Base-by-base conservation (phyloP, 208 protist species). In the Trypanosoma lewisi region DNA sequence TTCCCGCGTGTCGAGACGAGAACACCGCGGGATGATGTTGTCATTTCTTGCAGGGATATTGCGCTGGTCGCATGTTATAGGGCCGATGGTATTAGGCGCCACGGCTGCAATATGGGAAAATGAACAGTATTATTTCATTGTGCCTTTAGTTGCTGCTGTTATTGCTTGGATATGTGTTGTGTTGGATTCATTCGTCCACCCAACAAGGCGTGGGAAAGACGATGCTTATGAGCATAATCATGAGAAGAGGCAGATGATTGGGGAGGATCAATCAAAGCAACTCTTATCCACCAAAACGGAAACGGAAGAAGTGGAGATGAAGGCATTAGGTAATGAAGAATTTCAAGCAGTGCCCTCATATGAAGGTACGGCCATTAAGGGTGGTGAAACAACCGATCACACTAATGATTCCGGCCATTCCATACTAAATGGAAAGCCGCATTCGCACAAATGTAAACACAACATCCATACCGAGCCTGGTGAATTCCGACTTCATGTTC, bases 11-110 rank as follows among this genome's bases (percentile, higher is more conserved):
- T 70, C 75, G 19, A 80, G 82, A n/a, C 81, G 78, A 52, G 75
- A 80, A 61, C 80, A 92, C 42, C 82, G 86, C n/a, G 89, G 84
- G 0, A 83, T 82, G 39, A 67, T 91, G 31, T 87, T 96, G 73
- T 61, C 83, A 2, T 85, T 89, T 48, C 61, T 96, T 19, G 79
- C 80, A 0, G 86, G 86, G n/a, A 64, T 93, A 31, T 70, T 92
- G 28, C 80, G 86, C 17, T 92, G 79, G 78, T 51, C 84, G 19
- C 86, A 92, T 66, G 87, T 92, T 12, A 51, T 93, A 36, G 86
- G 89, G 2, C 85, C 86, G 4, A 31, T 83, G 19, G 39, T 77
- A 17, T 70, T 78, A 0, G 89, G 81, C 4, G 44, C 81, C 42
- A 77, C 91, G 31, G 78, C 80, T 4, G 61, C 59, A 12, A 49